These are phyloP conservation scores for Daldinia caldariorum DNA, from an alignment of 495 filamentous ascomycete genomes.

Conservation along the genomic window DNA sequence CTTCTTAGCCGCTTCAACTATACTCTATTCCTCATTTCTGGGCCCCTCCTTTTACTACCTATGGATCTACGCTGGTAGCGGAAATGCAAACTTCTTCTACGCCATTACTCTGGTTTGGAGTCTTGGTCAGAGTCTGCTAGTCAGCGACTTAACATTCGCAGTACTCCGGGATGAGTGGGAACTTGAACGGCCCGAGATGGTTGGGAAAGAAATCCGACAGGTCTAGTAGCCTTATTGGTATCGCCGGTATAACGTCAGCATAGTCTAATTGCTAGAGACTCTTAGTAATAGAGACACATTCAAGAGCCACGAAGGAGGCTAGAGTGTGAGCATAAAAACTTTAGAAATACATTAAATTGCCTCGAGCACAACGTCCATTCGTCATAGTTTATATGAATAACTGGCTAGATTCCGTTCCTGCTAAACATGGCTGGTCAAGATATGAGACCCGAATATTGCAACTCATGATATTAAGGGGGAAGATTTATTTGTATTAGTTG, in stretches of 20 bases:
- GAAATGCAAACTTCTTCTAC: slow-evolving; percentile 99
- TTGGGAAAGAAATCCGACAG: slow-evolving; percentile 84
- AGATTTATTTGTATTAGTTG: not conserved
- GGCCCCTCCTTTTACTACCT: slow-evolving; percentile 96
- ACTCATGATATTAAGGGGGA: not conserved
- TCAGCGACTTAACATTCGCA: slow-evolving; percentile 87
- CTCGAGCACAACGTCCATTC: not conserved
- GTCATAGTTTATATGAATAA: not conserved
- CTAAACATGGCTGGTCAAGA: not conserved
- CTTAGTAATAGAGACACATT: slow-evolving; percentile 14
- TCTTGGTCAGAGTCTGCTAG: slow-evolving; percentile 78
- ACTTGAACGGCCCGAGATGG: slow-evolving; percentile 87
- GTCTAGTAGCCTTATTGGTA: slow-evolving; percentile 63
- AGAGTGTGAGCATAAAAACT: slow-evolving; percentile 18
- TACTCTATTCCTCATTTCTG: slow-evolving; percentile 87
- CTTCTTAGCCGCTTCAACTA: slow-evolving; percentile 80
- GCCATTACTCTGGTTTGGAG: slow-evolving; percentile 99
- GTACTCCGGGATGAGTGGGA: slow-evolving; percentile 95
- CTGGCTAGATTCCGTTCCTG: not conserved
- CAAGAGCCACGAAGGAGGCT: not conserved
- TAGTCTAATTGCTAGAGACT: slow-evolving; percentile 3
- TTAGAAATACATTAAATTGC: slow-evolving; percentile 24
- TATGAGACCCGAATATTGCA: not conserved
- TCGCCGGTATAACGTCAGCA: not conserved
- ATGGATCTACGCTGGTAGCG: slow-evolving; percentile 98